These are phyloP conservation scores for Aspergillus sp. DNA, from an alignment of 2,329 filamentous ascomycete genomes.

Conservation along the genomic window DNA sequence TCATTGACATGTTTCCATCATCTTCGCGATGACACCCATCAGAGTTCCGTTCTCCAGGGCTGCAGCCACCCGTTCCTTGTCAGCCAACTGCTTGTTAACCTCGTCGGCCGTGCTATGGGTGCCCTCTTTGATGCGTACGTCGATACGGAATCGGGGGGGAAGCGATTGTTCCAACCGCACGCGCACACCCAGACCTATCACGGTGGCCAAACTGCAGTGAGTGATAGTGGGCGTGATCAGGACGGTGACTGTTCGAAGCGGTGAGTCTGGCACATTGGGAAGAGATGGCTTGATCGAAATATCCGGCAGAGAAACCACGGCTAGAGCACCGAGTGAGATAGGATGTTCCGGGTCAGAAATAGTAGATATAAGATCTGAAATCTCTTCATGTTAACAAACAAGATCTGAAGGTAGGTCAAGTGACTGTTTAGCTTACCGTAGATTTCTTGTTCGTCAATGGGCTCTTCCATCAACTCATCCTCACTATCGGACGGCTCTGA, in stretches of 20 bases:
- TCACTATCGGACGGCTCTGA: slow-evolving; percentile 38
- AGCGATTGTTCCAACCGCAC: slow-evolving; percentile 85
- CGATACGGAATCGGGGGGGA: slow-evolving; percentile 82
- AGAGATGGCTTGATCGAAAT: slow-evolving; percentile 68
- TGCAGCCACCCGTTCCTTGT: slow-evolving; percentile 93
- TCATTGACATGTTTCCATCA: slow-evolving; percentile 76
- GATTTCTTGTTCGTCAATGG: slow-evolving; percentile 94
- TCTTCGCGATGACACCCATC: slow-evolving; percentile 80
- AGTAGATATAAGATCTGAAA: slow-evolving; percentile 76
- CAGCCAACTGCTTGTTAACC: slow-evolving; percentile 90
- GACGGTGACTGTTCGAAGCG: slow-evolving; percentile 69
- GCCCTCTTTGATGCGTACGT: slow-evolving; percentile 89
- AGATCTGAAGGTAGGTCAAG: not conserved
- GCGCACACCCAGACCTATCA: slow-evolving; percentile 87
- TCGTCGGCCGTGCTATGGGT: slow-evolving; percentile 93
- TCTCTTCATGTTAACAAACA: not conserved
- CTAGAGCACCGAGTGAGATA: slow-evolving; percentile 81
- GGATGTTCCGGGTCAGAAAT: slow-evolving; percentile 97
- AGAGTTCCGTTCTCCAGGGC: slow-evolving; percentile 89
- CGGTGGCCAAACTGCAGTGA: slow-evolving; percentile 91
- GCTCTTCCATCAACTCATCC: slow-evolving; percentile 60
- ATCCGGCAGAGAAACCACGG: slow-evolving; percentile 92
- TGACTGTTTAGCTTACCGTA: slow-evolving; percentile 54
- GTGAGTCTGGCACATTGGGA: slow-evolving; percentile 47
- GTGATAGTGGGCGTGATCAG: slow-evolving; percentile 94